A percentile compares a stretch with the other conserved stretches of the same genome.
Evolutionary conservation across 2,329 filamentous ascomycete species (phyloP).

Genomic region (Cytospora chrysosperma): DNA sequence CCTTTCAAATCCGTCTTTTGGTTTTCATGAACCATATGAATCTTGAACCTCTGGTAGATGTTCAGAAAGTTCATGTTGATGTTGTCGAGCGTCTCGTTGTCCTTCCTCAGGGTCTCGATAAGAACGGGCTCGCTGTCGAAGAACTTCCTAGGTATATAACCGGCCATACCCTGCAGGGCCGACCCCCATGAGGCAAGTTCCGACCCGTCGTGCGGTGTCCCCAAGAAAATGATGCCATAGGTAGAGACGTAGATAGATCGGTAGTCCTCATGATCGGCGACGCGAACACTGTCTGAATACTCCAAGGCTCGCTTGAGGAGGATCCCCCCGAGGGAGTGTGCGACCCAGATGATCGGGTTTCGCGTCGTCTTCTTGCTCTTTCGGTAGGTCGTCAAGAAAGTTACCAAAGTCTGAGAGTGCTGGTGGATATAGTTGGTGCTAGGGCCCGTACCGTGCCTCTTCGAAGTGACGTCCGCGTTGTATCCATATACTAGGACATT

Average conservation of each 20-base stretch:
- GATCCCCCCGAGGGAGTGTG: constrained; percentile 72
- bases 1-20: constrained; percentile 68
- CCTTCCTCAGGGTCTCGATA: constrained; percentile 67
- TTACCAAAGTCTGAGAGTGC: constrained; percentile 68
- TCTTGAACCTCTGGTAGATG: constrained; percentile 67
- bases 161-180: constrained; percentile 66
- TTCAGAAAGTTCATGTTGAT: constrained; percentile 74
- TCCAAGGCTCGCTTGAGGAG: constrained; percentile 69
- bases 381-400: constrained; percentile 61
- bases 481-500: constrained; percentile 73
- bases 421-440: constrained; percentile 68
- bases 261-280: constrained; percentile 60
- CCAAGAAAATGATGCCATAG: constrained; percentile 73
- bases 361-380: constrained; percentile 54
- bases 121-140: constrained; percentile 68
- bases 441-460: constrained; percentile 50
- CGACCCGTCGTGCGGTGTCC: constrained; percentile 72
- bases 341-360: constrained; percentile 74
- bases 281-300: constrained; percentile 62
- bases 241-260: constrained; percentile 72
- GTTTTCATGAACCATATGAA: constrained; percentile 76
- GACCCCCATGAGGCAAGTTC: constrained; percentile 67
- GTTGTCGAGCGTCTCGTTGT: constrained; percentile 71
- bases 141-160: constrained; percentile 62
- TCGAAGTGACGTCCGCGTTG: constrained; percentile 63